Evolutionary conservation across 768 basidiomycete species (phyloP).

Genomic region (Termitomyces titanicus): DNA sequence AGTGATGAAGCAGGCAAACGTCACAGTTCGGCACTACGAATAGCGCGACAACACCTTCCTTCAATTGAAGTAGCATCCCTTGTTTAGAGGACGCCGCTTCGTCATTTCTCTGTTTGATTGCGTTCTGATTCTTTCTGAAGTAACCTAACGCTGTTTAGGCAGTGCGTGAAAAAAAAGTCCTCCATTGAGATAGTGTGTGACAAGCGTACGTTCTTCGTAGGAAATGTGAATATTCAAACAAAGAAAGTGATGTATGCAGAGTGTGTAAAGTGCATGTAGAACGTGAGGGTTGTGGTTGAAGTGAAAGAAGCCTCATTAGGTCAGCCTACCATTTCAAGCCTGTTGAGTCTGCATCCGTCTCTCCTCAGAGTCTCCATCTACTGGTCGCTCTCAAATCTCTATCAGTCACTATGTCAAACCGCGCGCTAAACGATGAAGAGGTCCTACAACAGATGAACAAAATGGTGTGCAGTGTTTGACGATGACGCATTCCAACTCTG

Average conservation of each 20-base stretch:
- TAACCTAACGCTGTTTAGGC: too few relatives aligned
- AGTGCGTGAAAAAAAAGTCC: too few relatives aligned
- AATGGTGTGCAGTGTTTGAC: conserved; percentile 63
- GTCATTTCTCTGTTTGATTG: too few relatives aligned
- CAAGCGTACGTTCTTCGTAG: not conserved
- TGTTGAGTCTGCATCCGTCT: not conserved
- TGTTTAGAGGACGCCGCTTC: too few relatives aligned
- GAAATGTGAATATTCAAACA: not conserved
- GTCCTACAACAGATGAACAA: conserved; percentile 97
- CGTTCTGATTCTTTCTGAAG: not conserved
- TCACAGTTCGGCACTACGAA: not conserved
- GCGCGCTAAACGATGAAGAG: conserved; percentile 91
- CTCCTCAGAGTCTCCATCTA: not conserved
- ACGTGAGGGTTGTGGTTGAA: not conserved
- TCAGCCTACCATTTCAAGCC: not conserved
- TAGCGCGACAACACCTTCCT: not conserved
- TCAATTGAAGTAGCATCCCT: too few relatives aligned
- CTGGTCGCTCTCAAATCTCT: not conserved
- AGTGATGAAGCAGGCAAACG: too few relatives aligned
- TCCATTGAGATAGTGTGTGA: not conserved
- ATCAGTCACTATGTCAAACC: conserved; percentile 52
- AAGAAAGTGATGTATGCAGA: not conserved
- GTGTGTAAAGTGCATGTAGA: not conserved
- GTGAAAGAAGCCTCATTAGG: not conserved
- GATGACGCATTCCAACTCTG: conserved; percentile 6